These are phyloP conservation scores for Ustilago sp. DNA, from an alignment of 1,284 basidiomycete species.

Conservation along the genomic window DNA sequence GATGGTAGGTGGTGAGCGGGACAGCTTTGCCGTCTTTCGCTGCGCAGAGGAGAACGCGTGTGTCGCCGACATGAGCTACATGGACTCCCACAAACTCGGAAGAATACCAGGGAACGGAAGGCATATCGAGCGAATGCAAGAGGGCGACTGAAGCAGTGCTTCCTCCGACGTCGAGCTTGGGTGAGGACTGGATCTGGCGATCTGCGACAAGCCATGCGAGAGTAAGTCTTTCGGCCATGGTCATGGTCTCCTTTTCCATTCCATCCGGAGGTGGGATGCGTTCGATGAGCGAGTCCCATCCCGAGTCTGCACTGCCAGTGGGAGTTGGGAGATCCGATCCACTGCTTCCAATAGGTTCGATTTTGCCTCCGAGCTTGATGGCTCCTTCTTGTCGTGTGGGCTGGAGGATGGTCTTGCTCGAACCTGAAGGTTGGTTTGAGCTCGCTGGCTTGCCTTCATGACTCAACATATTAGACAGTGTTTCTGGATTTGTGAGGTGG, in stretches of 20 bases:
- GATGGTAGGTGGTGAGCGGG: constrained; percentile 79
- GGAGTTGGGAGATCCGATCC: background rate
- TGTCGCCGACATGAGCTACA: constrained; percentile 88
- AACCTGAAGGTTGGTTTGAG: constrained; percentile 9
- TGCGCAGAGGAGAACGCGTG: constrained; percentile 84
- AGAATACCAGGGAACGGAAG: constrained; percentile 72
- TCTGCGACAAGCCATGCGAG: constrained; percentile 66
- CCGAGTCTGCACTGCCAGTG: constrained; percentile 15
- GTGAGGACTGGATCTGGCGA: constrained; percentile 58
- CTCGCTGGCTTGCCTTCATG: constrained; percentile 21
- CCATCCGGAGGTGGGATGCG: constrained; percentile 53
- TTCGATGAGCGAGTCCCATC: constrained; percentile 35
- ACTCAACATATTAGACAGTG: constrained; percentile 34
- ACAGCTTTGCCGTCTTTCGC: constrained; percentile 79
- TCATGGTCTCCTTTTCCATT: constrained; percentile 53
- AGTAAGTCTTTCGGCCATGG: constrained; percentile 64
- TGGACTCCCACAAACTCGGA: constrained; percentile 72
- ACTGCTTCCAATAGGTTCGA: constrained; percentile 9
- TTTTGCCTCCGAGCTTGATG: constrained; percentile 39
- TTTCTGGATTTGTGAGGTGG: constrained; percentile 31
- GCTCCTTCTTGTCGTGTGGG: constrained; percentile 30
- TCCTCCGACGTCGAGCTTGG: constrained; percentile 72
- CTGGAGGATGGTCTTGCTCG: constrained; percentile 34
- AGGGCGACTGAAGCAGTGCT: constrained; percentile 91
- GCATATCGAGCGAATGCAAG: constrained; percentile 83